A percentile compares a stretch with the other conserved stretches of the same genome.
These are phyloP conservation scores for Phytophthora syringae DNA, from an alignment of 352 stramenopile genomes.

Conservation along the genomic window DNA sequence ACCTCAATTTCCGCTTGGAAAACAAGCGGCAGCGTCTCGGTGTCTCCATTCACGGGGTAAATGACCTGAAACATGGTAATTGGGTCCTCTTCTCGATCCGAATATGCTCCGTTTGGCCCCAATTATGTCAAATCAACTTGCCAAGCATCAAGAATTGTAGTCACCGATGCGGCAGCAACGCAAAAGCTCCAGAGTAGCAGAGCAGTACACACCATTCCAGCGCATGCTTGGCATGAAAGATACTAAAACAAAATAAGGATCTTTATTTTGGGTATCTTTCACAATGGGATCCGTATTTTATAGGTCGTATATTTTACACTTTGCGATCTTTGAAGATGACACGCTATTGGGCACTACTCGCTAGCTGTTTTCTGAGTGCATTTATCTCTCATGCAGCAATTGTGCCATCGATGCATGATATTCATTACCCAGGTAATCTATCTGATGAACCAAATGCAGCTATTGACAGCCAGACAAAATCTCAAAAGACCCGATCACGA, in stretches of 20 bases:
- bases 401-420: not conserved
- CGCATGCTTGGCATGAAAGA: too few species aligned
- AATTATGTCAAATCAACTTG: not conserved
- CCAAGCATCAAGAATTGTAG: not conserved
- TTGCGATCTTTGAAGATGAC: not conserved
- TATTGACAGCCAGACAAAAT: not conserved
- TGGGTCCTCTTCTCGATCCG: not conserved
- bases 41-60: slow-evolving; percentile 3
- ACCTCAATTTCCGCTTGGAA: slow-evolving; percentile 11
- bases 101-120: not conserved
- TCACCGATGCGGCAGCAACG: not conserved
- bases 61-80: slow-evolving; percentile 12
- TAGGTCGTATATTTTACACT: too few species aligned
- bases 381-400: not conserved
- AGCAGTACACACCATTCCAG: not conserved
- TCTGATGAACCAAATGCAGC: not conserved
- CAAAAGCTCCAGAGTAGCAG: slow-evolving; percentile 3
- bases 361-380: not conserved
- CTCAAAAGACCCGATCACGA: slow-evolving; percentile 15
- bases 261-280: too few species aligned
- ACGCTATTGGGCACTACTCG: not conserved
- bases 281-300: not conserved
- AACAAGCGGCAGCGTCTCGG: slow-evolving; percentile 10
- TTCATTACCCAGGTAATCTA: not conserved
- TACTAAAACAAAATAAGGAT: too few species aligned